These are phyloP conservation scores for Ilyonectria mors-panacis DNA, from an alignment of 2,329 filamentous ascomycete species.

Conservation along the genomic window DNA sequence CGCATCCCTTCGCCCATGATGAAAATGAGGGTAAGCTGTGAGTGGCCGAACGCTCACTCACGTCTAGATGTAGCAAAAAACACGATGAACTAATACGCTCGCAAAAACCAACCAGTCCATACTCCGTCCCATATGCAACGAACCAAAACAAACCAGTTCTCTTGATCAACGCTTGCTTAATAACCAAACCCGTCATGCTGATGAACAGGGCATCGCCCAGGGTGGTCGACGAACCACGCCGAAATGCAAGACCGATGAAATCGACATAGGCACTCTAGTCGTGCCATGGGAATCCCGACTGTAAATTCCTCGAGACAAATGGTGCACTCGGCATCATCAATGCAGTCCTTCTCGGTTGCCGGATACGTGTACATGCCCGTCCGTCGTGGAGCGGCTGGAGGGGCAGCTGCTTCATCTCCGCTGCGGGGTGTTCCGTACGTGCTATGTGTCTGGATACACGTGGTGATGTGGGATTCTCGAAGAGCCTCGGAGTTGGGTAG, in stretches of 20 bases:
- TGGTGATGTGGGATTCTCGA: conserved; percentile 71
- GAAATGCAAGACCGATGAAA: conserved; percentile 75
- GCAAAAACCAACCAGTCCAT: conserved; percentile 26
- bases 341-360: conserved; percentile 78
- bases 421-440: conserved; percentile 58
- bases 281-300: conserved; percentile 74
- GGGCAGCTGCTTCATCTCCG: conserved; percentile 39
- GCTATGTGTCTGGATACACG: conserved; percentile 71
- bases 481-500: conserved; percentile 68
- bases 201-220: conserved; percentile 76
- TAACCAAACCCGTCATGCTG: conserved; percentile 74
- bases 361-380: conserved; percentile 76
- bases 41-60: conserved; percentile 32
- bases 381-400: conserved; percentile 58
- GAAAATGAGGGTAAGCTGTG: conserved; percentile 37
- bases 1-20: conserved; percentile 11
- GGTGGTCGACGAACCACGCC: conserved; percentile 74
- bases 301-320: conserved; percentile 78
- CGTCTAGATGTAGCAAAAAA: conserved; percentile 33
- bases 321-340: conserved; percentile 77
- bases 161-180: conserved; percentile 42
- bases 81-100: conserved; percentile 33
- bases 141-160: conserved; percentile 16
- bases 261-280: conserved; percentile 76
- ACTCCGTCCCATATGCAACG: conserved; percentile 44